These are phyloP conservation scores for Neurospora sp. DNA, from an alignment of 495 filamentous ascomycete genomes.

Conservation along the genomic window DNA sequence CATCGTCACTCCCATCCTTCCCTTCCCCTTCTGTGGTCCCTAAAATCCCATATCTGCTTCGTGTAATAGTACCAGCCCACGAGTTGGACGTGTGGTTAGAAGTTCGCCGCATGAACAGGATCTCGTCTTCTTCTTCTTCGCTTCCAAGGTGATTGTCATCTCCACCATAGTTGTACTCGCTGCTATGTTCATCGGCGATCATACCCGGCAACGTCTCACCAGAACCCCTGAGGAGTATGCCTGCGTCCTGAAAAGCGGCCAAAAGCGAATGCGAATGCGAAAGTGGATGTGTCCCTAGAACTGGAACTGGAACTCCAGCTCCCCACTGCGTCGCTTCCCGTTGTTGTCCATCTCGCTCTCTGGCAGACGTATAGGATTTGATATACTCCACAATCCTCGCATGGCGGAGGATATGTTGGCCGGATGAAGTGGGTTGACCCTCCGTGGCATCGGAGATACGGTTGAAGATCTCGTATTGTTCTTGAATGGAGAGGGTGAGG, in stretches of 20 bases:
- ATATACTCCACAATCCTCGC: background rate
- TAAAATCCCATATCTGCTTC: too few relatives aligned
- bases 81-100: background rate
- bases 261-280: background rate
- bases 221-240: too few relatives aligned
- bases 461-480: background rate
- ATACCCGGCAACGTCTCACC: too few relatives aligned
- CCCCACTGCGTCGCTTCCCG: background rate
- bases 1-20: too few relatives aligned
- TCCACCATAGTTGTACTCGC: too few relatives aligned
- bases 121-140: background rate
- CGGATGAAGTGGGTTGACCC: background rate
- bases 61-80: too few relatives aligned
- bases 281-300: background rate
- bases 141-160: too few relatives aligned
- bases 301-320: background rate
- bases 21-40: too few relatives aligned
- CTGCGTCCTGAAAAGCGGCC: too few relatives aligned
- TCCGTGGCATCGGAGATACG: background rate
- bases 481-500: background rate
- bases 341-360: background rate
- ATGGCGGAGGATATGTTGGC: background rate
- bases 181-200: too few relatives aligned
- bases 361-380: background rate
- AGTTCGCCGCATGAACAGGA: background rate